Base-by-base conservation (phyloP, 2,329 filamentous ascomycete species). In the Fusarium paranaense region DNA sequence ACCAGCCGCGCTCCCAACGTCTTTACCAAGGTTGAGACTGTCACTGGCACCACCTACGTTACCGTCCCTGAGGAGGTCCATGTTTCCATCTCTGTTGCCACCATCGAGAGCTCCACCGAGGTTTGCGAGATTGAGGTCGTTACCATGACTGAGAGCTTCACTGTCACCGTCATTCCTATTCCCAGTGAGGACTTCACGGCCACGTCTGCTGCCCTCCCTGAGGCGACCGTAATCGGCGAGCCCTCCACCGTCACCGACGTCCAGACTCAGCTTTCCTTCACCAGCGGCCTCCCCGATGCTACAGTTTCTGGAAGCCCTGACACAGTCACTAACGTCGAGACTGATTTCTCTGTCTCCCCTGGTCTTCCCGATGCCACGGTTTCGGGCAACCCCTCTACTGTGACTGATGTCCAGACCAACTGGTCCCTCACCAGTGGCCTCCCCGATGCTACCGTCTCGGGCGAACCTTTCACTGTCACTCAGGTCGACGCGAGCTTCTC, bases 231-330 rank as follows among this genome's bases (percentile, higher is more conserved):
- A 38, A 79, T 81, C 16, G 81, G 78, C 6, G 73, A 77, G 35
- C 78, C 81, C 4, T 74, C 75, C 13, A 84, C 82, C 6, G 67
- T 80, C 42, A 83, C 81, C 18, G 72, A 80, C 38, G 54, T 79
- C n/a, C 64, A 78, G 32, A 80, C 78, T 11, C 76, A 78, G 62
- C 60, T 76, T 57, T 80, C 74, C 27, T 42, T 77, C 47, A 82
- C 81, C 8, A 72, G 72, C 18, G 78, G 79, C 2, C 76, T 79
- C 11, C 79, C 81, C 7, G 81, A 82, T 66, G 81, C 76, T 42
- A 81, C 79, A 25, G 72, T 83, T 35, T 76, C 81, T 10, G 81
- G 79, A 5, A 76, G 76, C 38, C 78, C 81, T 2, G 76, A 71
- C 2, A 84, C 82, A 7, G 73, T 82, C 16, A 80, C 80, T 8